Conservation (phyloP, 768 basidiomycete species). For the Mycena pura region DNA sequence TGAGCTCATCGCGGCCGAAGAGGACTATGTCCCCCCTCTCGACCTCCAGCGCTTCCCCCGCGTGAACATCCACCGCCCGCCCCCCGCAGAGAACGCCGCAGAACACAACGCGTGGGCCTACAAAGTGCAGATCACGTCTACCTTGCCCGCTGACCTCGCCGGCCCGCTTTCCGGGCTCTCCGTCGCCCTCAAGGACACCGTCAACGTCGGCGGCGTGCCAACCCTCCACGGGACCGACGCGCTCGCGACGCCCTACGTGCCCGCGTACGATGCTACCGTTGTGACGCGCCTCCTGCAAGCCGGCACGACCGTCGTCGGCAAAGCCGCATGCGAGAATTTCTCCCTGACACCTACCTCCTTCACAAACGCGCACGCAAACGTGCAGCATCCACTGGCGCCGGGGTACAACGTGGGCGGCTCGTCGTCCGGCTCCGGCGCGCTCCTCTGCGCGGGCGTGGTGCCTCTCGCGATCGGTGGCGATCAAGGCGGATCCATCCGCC, state of each 20-base stretch:
- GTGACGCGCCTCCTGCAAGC: slow-evolving; percentile 51
- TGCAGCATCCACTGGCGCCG: slow-evolving; percentile 44
- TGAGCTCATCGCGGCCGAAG: slow-evolving; percentile 11
- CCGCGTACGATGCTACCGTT: slow-evolving; percentile 68
- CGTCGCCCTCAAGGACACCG: slow-evolving; percentile 71
- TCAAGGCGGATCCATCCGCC: slow-evolving; percentile 50
- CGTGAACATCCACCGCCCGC: slow-evolving; percentile 19
- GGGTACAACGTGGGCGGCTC: slow-evolving; percentile 46
- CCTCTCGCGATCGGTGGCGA: slow-evolving; percentile 50
- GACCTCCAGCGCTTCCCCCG: slow-evolving; percentile 25
- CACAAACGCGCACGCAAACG: slow-evolving; percentile 26
- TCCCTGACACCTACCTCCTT: slow-evolving; percentile 54
- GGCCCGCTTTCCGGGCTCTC: slow-evolving; percentile 36
- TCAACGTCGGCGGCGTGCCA: slow-evolving; percentile 55
- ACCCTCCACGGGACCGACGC: slow-evolving; percentile 62
- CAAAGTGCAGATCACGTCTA: slow-evolving; percentile 27
- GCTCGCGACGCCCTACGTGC: slow-evolving; percentile 55
- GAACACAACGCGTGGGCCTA: slow-evolving; percentile 27
- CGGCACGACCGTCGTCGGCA: slow-evolving; percentile 64
- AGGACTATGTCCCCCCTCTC: slow-evolving; percentile 22
- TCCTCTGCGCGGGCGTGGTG: slow-evolving; percentile 38
- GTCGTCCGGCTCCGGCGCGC: slow-evolving; percentile 44
- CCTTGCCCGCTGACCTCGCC: neutral
- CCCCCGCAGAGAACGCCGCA: slow-evolving; percentile 17
- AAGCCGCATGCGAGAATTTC: slow-evolving; percentile 82